phyloP scores from a whole-genome alignment of 306 rosid species.

The Castanopsis chinensis region DNA sequence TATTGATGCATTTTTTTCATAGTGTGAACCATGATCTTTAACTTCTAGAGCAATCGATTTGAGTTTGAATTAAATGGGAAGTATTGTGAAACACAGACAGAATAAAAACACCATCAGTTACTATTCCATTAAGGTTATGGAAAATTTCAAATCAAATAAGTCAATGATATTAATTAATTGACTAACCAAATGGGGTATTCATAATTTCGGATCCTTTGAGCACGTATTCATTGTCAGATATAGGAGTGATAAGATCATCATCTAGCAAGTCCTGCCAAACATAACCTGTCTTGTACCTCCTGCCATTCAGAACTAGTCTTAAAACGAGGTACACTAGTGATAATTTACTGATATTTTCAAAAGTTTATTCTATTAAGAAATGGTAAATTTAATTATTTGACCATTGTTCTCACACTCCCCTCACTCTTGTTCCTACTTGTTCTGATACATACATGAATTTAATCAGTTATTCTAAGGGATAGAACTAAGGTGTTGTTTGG shows the following conservation, averaged over 20 bases:
- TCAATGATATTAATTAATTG: constrained; percentile 2
- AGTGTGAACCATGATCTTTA: constrained; percentile 30
- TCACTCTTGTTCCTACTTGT: too few species aligned
- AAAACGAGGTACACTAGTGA: neutral
- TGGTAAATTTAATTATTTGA: too few species aligned
- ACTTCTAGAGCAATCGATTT: neutral
- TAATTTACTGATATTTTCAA: too few species aligned
- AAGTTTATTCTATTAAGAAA: too few species aligned
- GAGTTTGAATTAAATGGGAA: neutral
- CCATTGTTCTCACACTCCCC: too few species aligned
- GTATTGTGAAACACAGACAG: neutral
- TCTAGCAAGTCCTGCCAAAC: constrained; percentile 92
- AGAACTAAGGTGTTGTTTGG: neutral
- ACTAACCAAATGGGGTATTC: constrained; percentile 39
- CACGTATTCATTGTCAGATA: constrained; percentile 85
- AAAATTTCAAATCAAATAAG: constrained; percentile 1
- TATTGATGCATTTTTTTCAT: constrained; percentile 28
- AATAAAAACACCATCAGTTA: neutral
- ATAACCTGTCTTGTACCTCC: constrained; percentile 87
- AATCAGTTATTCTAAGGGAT: too few species aligned
- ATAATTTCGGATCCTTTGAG: constrained; percentile 81
- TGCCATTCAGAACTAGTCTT: constrained; percentile 21
- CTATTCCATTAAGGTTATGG: neutral
- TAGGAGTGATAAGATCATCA: constrained; percentile 82
- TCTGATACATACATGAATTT: too few species aligned